A percentile compares a stretch with the other conserved stretches of the same genome.
Conservation (phyloP, 257 asterid genomes). For the Solanum tarijense region DNA sequence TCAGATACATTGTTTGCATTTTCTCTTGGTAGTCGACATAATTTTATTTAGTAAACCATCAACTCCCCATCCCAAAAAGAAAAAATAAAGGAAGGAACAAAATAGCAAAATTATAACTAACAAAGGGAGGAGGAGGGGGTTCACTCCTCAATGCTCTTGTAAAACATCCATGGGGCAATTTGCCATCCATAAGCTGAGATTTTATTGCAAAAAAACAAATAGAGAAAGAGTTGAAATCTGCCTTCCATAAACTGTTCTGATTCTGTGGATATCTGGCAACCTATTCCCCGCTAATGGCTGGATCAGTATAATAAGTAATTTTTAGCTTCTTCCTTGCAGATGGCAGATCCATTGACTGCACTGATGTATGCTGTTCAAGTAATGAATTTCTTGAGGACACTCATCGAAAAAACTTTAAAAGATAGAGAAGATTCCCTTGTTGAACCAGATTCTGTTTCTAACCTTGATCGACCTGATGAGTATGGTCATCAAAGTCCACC, state of each 20-base stretch:
- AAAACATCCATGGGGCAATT: neutral
- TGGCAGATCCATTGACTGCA: constrained; percentile 89
- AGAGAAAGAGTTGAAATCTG: neutral
- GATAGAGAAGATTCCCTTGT: constrained; percentile 49
- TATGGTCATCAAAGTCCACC: constrained; percentile 45
- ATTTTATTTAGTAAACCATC: neutral
- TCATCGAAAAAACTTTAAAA: constrained; percentile 67
- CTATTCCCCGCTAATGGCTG: neutral
- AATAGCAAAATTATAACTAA: neutral
- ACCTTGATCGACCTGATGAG: constrained; percentile 49
- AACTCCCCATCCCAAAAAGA: neutral
- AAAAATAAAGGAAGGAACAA: neutral
- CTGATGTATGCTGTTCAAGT: constrained; percentile 92
- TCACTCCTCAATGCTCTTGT: neutral
- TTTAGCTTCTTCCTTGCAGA: constrained; percentile 26
- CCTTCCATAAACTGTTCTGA: neutral
- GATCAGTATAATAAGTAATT: neutral
- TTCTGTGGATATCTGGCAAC: neutral
- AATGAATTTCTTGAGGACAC: constrained; percentile 84
- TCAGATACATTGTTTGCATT: neutral
- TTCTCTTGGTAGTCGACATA: neutral
- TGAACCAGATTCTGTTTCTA: constrained; percentile 31
- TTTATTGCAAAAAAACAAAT: neutral
- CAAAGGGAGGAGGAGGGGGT: neutral
- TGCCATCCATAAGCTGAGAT: neutral